phyloP scores from a whole-genome alignment of 371 early-diverging fungal genomes.

The Sporodiniella umbellata region DNA sequence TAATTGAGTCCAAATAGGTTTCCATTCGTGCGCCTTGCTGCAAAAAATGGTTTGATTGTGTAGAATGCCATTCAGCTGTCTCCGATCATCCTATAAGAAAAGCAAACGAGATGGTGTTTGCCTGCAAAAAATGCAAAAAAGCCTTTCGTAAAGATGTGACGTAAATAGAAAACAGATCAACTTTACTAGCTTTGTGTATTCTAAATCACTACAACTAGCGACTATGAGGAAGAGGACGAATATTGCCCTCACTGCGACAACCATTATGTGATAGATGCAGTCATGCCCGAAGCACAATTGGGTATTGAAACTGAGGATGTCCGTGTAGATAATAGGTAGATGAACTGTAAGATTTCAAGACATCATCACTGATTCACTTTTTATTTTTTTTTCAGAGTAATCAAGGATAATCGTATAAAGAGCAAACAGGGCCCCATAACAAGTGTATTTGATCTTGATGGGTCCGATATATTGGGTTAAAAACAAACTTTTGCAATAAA shows the following conservation, averaged over 20 bases:
- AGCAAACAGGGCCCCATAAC: constrained; percentile 17
- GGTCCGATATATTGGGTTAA: constrained; percentile 41
- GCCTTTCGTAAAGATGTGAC: constrained; percentile 90
- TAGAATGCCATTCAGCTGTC: constrained; percentile 90
- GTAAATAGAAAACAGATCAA: constrained; percentile 25
- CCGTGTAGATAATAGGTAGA: constrained; percentile 65
- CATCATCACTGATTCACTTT: too few species aligned
- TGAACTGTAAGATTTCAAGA: not conserved
- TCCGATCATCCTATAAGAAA: constrained; percentile 79
- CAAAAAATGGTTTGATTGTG: constrained; percentile 95
- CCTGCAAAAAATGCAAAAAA: constrained; percentile 98
- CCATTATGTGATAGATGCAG: constrained; percentile 92
- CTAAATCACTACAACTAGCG: too few species aligned
- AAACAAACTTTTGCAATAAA: not conserved
- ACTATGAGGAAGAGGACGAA: constrained; percentile 93
- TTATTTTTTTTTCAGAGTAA: constrained; percentile 28
- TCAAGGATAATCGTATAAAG: constrained; percentile 33
- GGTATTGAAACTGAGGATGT: constrained; percentile 92
- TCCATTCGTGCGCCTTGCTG: constrained; percentile 93
- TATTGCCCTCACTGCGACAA: constrained; percentile 98
- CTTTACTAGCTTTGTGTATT: too few species aligned
- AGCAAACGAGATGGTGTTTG: constrained; percentile 91
- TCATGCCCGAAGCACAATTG: constrained; percentile 77
- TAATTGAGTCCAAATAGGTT: constrained; percentile 53
- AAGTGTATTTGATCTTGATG: constrained; percentile 39